Evolutionary conservation across 2,329 filamentous ascomycete genomes (phyloP).

Genomic region (Epichloe scottii): DNA sequence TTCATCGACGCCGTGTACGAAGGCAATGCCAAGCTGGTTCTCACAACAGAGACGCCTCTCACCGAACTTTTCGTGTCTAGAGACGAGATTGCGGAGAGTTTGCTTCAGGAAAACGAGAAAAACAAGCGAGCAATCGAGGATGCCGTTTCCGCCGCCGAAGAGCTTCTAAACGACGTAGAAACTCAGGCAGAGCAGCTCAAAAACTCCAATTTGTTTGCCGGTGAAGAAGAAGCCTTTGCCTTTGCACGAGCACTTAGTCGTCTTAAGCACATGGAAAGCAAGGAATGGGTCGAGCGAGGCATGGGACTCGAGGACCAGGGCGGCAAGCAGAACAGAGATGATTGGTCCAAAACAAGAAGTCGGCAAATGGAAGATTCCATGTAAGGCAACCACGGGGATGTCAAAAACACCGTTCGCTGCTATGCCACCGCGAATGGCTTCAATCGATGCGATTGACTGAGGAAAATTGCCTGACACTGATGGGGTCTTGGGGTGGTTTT

Average conservation of each 20-base stretch:
- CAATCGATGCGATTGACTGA: too few species aligned
- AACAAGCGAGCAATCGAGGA: conserved; percentile 10
- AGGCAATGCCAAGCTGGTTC: conserved; percentile 79
- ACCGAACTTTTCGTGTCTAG: conserved; percentile 74
- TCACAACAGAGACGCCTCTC: conserved; percentile 79
- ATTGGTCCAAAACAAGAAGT: conserved; percentile 53
- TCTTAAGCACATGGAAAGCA: conserved; percentile 83
- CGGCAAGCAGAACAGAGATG: conserved; percentile 52
- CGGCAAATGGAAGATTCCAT: conserved; percentile 57
- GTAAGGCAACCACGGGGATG: conserved; percentile 23
- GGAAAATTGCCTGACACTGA: too few species aligned
- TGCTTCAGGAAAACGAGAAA: conserved; percentile 36
- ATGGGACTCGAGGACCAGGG: conserved; percentile 53
- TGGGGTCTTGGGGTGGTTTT: too few species aligned
- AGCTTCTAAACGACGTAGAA: conserved; percentile 81
- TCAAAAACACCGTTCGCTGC: too few species aligned
- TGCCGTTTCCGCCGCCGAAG: conserved; percentile 28
- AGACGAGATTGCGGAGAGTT: conserved; percentile 49
- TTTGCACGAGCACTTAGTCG: conserved; percentile 81
- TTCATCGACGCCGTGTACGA: conserved; percentile 97
- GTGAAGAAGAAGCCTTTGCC: conserved; percentile 92
- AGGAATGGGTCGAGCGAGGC: conserved; percentile 85
- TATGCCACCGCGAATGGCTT: too few species aligned
- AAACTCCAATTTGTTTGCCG: conserved; percentile 74
- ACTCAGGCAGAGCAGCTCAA: conserved; percentile 77